phyloP scores from a whole-genome alignment of 2,329 filamentous ascomycete genomes.

The Stagonosporopsis chrysanthemi region DNA sequence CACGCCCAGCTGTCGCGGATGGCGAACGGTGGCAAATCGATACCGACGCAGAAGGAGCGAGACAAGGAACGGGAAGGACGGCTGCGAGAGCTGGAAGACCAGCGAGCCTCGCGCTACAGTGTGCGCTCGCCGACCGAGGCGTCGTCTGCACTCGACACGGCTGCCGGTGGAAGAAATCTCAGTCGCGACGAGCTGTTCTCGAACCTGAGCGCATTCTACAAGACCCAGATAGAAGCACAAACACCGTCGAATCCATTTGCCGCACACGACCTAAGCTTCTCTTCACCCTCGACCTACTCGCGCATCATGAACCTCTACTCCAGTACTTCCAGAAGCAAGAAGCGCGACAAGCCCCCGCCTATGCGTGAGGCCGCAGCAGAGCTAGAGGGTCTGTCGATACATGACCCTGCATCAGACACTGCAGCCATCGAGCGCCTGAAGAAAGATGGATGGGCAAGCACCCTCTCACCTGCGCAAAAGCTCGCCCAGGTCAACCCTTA shows the following conservation, averaged over 20 bases:
- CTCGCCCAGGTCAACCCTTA: constrained; percentile 57
- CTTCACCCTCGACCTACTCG: constrained; percentile 80
- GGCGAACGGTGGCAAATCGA: constrained; percentile 57
- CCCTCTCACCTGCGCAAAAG: constrained; percentile 63
- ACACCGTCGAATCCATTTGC: constrained; percentile 59
- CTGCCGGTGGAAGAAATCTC: constrained; percentile 15
- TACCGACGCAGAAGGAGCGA: constrained; percentile 51
- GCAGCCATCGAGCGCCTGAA: constrained; percentile 62
- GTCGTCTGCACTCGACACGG: constrained; percentile 28
- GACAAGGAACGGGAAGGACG: constrained; percentile 49
- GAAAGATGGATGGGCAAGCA: constrained; percentile 72
- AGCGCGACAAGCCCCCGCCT: constrained; percentile 69
- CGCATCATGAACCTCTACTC: constrained; percentile 94
- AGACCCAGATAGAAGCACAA: constrained; percentile 70
- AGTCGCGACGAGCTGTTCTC: constrained; percentile 75
- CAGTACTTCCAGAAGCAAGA: constrained; percentile 59
- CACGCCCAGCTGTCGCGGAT: constrained; percentile 79
- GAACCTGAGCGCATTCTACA: constrained; percentile 81
- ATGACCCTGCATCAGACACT: constrained; percentile 66
- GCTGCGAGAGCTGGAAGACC: constrained; percentile 39
- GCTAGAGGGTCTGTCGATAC: constrained; percentile 74
- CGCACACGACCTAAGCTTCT: constrained; percentile 61
- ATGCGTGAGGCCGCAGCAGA: constrained; percentile 81
- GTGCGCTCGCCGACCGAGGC: constrained; percentile 6
- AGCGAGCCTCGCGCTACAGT: constrained; percentile 26